Percentiles rank a stretch among this genome's conserved stretches.
Evolutionary conservation across 768 basidiomycete genomes (phyloP).

Genomic region (Leccinum sublutescens): DNA sequence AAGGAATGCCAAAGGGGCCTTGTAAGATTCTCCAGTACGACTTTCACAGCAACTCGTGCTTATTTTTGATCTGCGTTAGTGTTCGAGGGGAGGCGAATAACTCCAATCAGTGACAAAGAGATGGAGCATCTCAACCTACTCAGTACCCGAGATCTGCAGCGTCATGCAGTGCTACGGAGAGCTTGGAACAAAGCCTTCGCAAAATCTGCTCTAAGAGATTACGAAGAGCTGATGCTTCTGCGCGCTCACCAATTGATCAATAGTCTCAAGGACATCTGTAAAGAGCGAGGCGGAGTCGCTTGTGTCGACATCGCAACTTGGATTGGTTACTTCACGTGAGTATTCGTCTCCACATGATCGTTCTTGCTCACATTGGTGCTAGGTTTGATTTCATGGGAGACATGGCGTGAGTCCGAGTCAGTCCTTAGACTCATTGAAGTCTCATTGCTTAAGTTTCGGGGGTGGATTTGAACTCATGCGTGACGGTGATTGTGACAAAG

Average conservation of each 20-base stretch:
- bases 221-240: slow-evolving; percentile 24
- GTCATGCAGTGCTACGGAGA: slow-evolving; percentile 25
- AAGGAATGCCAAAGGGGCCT: slow-evolving; percentile 31
- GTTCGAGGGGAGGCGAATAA: slow-evolving; percentile 23
- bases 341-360: not conserved
- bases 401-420: slow-evolving; percentile 25
- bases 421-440: not conserved
- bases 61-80: slow-evolving; percentile 9
- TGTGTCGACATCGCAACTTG: slow-evolving; percentile 16
- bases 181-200: slow-evolving; percentile 34
- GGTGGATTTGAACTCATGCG: slow-evolving; percentile 39
- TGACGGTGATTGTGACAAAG: slow-evolving; percentile 33
- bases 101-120: slow-evolving; percentile 15
- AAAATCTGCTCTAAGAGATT: slow-evolving; percentile 27
- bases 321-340: slow-evolving; percentile 26
- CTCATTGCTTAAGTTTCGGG: slow-evolving; percentile 32
- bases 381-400: slow-evolving; percentile 31
- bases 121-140: slow-evolving; percentile 14
- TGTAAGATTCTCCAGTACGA: slow-evolving; percentile 17
- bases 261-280: slow-evolving; percentile 10
- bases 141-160: slow-evolving; percentile 19
- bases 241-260: slow-evolving; percentile 22
- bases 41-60: not conserved
- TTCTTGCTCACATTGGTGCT: not conserved
- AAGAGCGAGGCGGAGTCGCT: slow-evolving; percentile 11